Evolutionary conservation across 306 rosid genomes (phyloP), one percentile per base, ranked within the genome.

Genomic region (Medicago truncatula): DNA sequence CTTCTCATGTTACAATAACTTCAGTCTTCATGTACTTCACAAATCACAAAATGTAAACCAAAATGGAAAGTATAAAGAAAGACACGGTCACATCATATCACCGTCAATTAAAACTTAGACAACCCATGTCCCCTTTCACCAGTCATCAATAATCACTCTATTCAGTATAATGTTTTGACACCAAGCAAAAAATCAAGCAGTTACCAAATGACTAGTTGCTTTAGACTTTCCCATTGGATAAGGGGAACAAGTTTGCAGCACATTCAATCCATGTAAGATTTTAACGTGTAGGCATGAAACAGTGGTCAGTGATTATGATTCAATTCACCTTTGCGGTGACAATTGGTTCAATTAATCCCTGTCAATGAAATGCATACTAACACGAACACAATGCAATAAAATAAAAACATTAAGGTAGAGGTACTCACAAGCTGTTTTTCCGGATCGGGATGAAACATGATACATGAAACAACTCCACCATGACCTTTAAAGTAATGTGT

Each of bases 401-500:
- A 80, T 23, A 16, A 70, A 36, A 2, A 6, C 57, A 67, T 9
- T 5, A 16, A 69, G 70, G 10, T 56, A 14, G n/a, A 34, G 11
- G 31, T 20, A 87, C 96, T 87, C 80, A 95, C 97, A 17, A 92
- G 85, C 71, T 74, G 82, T 77, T 87, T 90, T 65, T 81, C 72
- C 0, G 97, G 89, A 92, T 92, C 91, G 0, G 92, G 96, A 83
- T 95, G 97, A 68, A 95, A 95, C 67, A 88, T 77, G 70, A 92
- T 70, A 82, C 87, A 82, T 46, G 97, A 90, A 84, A 95, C 92
- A 66, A 95, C 92, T 34, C 96, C 95, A 70, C 79, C 78, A 65
- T 95, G 99, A 72, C 97, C 99, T 76, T 82, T 95, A 64, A 89
- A 95, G 85, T 81, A 89, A 83, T 95, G 99, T n/a, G 99, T 92